Conservation (phyloP, 1,284 basidiomycete species). For the Fomitopsis palustris region DNA sequence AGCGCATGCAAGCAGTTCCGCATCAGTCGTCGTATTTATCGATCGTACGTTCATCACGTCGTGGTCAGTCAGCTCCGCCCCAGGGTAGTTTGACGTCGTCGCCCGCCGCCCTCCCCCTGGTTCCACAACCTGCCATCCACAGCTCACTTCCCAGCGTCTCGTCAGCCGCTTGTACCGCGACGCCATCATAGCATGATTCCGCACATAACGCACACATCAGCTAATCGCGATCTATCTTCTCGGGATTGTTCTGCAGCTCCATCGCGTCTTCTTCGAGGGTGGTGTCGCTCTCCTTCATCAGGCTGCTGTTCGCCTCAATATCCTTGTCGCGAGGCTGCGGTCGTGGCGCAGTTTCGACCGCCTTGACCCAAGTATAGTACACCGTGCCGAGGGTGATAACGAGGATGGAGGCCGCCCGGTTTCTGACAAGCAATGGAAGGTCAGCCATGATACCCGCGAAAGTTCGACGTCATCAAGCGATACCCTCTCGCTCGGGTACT, state of each 20-base stretch:
- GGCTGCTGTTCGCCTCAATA: constrained; percentile 33
- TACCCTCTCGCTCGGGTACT: background rate
- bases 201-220: background rate
- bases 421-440: constrained; percentile 27
- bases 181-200: background rate
- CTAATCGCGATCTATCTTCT: constrained; percentile 14
- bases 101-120: no score
- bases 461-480: background rate
- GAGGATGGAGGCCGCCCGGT: constrained; percentile 56
- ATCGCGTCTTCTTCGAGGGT: constrained; percentile 11
- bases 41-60: background rate
- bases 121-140: background rate
- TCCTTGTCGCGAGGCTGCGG: constrained; percentile 29
- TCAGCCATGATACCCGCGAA: constrained; percentile 5
- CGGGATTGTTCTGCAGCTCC: constrained; percentile 23
- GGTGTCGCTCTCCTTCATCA: constrained; percentile 6
- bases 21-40: background rate
- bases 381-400: constrained; percentile 63
- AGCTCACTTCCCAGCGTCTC: background rate
- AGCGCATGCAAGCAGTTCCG: background rate
- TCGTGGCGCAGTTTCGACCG: constrained; percentile 35
- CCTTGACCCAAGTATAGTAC: constrained; percentile 71
- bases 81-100: background rate
- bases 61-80: background rate
- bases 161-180: background rate